Evolutionary conservation across 225 moss, liverwort and hornwort species (phyloP).

Genomic region (Neckera pumila): DNA sequence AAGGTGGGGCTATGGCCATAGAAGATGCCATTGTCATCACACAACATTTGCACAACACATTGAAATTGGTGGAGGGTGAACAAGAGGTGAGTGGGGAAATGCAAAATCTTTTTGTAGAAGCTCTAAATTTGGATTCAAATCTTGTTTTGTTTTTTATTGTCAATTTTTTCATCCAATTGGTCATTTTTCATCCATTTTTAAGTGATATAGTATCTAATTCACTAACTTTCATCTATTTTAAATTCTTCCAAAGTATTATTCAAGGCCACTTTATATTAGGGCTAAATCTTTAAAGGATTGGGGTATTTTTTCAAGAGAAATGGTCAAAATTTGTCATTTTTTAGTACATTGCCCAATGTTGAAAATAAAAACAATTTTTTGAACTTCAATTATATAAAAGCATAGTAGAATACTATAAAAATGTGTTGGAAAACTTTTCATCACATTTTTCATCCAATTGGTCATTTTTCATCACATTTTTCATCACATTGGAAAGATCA

Average conservation of each 20-base stretch:
- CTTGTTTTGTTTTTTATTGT: neutral
- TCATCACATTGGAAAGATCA: too few relatives aligned
- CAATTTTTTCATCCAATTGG: neutral
- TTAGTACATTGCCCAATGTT: neutral
- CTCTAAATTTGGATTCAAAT: neutral
- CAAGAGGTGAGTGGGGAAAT: neutral
- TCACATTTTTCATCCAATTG: too few relatives aligned
- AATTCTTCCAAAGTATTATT: neutral
- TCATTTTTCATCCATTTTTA: neutral
- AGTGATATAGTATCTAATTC: neutral
- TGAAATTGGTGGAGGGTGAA: fast-evolving
- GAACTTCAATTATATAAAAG: too few relatives aligned
- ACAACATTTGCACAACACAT: fast-evolving
- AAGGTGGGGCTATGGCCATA: neutral
- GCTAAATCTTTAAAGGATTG: too few relatives aligned
- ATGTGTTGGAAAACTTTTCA: too few relatives aligned
- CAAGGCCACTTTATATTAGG: neutral
- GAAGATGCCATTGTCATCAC: neutral
- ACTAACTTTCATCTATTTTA: neutral
- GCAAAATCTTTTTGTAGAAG: neutral
- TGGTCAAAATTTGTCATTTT: neutral
- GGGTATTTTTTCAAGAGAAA: neutral
- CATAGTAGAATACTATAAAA: too few relatives aligned
- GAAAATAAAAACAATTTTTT: neutral
- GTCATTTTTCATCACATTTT: too few relatives aligned